Base-by-base conservation (phyloP, 257 asterid species). In the Fraxinus cuspidata region DNA sequence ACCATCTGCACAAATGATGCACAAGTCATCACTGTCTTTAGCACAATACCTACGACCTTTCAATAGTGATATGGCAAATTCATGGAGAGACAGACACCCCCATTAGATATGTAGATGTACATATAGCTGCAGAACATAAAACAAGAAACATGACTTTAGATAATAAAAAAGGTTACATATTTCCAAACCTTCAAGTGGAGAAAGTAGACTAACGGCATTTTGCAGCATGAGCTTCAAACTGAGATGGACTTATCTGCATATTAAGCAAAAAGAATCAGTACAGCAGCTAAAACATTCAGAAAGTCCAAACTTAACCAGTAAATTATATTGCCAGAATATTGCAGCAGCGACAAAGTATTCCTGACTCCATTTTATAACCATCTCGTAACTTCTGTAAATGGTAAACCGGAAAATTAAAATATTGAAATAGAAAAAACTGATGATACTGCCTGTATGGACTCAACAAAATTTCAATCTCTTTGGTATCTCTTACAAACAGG, bases 1-100 rank as follows among this genome's bases (percentile, higher is more conserved):
- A 89, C 99, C 99, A 89, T 96, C 99, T 27, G 96, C 98, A 80
- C 99, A 96, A 77, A 94, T 92, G 90, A 85, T 87, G 97, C 99
- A 96, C 87, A 93, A 83, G 86, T 94, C 96, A 87, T 93, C 97
- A 77, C 88, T 93, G 82, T 92, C 92, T 78, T 84, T 92, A n/a
- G 91, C 83, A 74, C 92, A 66, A 84, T 81, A 83, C 74, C 84
- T 89, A 78, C 96, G 94, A 66, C 94, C 97, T 90, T 91, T 92
- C 72, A 91, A 82, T 79, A 96, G 86, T 80, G 97, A 89, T 82
- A 94, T 35, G 15, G 98, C 97, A 18, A 84, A 88, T 78, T 96
- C 99, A 84, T 93, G 99, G 71, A 96, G 98, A 73, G 99, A 96
- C 68, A 93, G n/a, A n/a, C n/a, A n/a, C n/a, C 97, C 81, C 99